These are phyloP conservation scores for Penicillium sp. DNA, from an alignment of 2,329 filamentous ascomycete species.

Conservation along the genomic window DNA sequence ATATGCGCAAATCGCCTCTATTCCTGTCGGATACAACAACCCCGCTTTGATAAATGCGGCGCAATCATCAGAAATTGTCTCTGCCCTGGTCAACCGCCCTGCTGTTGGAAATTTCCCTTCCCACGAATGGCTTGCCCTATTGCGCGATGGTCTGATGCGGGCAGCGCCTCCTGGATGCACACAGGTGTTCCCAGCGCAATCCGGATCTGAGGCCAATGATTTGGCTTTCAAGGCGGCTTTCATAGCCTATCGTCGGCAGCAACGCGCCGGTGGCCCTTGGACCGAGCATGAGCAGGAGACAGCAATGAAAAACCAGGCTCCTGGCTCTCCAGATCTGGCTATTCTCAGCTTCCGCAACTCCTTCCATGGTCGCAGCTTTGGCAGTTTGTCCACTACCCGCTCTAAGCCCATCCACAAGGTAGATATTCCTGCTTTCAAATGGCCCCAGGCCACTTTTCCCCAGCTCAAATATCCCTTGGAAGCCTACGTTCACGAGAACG, in stretches of 20 bases:
- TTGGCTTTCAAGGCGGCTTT: constrained; percentile 94
- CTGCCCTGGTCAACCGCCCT: constrained; percentile 82
- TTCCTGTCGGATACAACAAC: constrained; percentile 93
- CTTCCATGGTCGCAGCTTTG: constrained; percentile 91
- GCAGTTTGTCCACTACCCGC: constrained; percentile 82
- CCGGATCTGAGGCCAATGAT: constrained; percentile 91
- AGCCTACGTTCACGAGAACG: constrained; percentile 77
- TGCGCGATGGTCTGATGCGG: constrained; percentile 78
- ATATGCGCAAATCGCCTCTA: constrained; percentile 91
- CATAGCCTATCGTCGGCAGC: constrained; percentile 82
- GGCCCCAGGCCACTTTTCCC: constrained; percentile 89
- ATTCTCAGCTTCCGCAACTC: constrained; percentile 87
- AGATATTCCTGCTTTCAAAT: constrained; percentile 93
- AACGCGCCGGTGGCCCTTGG: constrained; percentile 82
- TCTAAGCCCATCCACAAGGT: constrained; percentile 95
- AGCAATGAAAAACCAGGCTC: constrained; percentile 79
- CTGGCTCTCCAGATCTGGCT: constrained; percentile 78
- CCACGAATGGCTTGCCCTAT: constrained; percentile 78
- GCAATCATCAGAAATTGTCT: constrained; percentile 76
- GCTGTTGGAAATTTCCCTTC: constrained; percentile 90
- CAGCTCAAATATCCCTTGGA: constrained; percentile 84
- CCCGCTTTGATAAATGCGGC: constrained; percentile 71
- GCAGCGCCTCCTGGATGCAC: constrained; percentile 81
- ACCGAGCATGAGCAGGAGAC: constrained; percentile 73
- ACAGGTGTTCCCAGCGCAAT: constrained; percentile 89